Conservation (phyloP, 257 asterid genomes). For the Przewalskia tangutica region DNA sequence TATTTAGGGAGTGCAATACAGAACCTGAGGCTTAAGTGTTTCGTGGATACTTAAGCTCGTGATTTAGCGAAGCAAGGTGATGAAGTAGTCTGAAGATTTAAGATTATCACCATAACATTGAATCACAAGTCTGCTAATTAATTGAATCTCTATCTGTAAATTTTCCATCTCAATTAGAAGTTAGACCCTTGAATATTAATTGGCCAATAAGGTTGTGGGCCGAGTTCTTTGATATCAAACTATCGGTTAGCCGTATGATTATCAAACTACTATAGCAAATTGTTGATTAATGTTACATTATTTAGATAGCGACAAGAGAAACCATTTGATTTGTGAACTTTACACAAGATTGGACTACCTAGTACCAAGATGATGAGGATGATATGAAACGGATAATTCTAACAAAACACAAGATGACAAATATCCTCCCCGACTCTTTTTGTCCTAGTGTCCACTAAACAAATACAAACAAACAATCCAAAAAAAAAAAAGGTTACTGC, state of each 20-base stretch:
- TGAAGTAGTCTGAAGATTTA: neutral
- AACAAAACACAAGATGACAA: neutral
- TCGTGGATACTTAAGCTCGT: neutral
- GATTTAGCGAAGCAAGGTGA: neutral
- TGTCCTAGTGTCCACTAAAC: neutral
- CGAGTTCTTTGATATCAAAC: too few relatives aligned
- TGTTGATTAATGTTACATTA: neutral
- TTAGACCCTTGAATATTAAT: neutral
- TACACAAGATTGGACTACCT: neutral
- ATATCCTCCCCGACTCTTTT: neutral
- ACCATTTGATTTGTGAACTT: neutral
- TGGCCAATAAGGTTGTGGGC: neutral
- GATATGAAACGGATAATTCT: neutral
- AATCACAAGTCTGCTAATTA: neutral
- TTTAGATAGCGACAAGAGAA: neutral
- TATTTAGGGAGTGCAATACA: too few relatives aligned
- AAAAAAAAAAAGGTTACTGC: neutral
- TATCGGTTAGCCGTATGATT: too few relatives aligned
- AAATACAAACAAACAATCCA: neutral
- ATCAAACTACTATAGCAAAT: neutral
- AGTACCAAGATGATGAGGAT: neutral
- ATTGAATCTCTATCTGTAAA: neutral
- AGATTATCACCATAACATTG: neutral
- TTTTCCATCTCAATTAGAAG: neutral
- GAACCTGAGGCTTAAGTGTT: too few relatives aligned